Percentiles rank a stretch among this genome's conserved stretches.
These are phyloP conservation scores for Pseudozyma sp. DNA, from an alignment of 1,284 basidiomycete genomes.

Conservation along the genomic window DNA sequence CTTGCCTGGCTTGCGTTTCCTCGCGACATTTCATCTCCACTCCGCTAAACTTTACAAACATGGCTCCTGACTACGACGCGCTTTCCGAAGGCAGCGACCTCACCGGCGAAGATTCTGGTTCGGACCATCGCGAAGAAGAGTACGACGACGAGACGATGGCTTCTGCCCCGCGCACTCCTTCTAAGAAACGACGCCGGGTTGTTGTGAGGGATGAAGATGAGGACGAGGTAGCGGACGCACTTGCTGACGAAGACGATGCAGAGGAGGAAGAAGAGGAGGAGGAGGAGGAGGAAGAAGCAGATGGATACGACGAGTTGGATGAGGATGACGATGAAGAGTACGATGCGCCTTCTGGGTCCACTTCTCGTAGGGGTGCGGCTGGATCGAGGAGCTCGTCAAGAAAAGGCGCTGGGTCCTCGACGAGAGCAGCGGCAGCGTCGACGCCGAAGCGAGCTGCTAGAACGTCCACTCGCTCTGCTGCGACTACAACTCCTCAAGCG, in stretches of 20 bases:
- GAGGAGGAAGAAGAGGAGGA: constrained; percentile 60
- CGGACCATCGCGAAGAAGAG: constrained; percentile 11
- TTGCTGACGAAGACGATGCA: constrained; percentile 44
- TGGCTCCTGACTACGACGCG: constrained; percentile 33
- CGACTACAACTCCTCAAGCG: constrained; percentile 9
- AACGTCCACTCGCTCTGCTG: constrained; percentile 16
- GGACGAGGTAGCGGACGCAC: constrained; percentile 27
- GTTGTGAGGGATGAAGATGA: constrained; percentile 31
- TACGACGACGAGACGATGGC: constrained; percentile 27
- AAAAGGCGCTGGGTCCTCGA: not conserved
- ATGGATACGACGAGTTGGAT: constrained; percentile 44
- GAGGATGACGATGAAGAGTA: constrained; percentile 57
- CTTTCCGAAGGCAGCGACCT: constrained; percentile 45
- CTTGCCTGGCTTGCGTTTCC: not conserved
- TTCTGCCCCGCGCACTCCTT: constrained; percentile 29
- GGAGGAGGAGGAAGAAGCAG: constrained; percentile 65
- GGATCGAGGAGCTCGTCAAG: constrained; percentile 1
- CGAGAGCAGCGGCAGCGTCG: constrained; percentile 2
- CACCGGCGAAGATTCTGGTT: constrained; percentile 28
- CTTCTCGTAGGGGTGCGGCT: constrained; percentile 6
- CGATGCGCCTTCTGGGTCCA: constrained; percentile 31
- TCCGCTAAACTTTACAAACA: not conserved
- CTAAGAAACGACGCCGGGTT: constrained; percentile 34
- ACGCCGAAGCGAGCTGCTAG: constrained; percentile 25
- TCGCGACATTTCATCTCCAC: not conserved